Evolutionary conservation across 495 filamentous ascomycete genomes (phyloP), one percentile per base, ranked within the genome.

Genomic region (Lentithecium fluviatile): DNA sequence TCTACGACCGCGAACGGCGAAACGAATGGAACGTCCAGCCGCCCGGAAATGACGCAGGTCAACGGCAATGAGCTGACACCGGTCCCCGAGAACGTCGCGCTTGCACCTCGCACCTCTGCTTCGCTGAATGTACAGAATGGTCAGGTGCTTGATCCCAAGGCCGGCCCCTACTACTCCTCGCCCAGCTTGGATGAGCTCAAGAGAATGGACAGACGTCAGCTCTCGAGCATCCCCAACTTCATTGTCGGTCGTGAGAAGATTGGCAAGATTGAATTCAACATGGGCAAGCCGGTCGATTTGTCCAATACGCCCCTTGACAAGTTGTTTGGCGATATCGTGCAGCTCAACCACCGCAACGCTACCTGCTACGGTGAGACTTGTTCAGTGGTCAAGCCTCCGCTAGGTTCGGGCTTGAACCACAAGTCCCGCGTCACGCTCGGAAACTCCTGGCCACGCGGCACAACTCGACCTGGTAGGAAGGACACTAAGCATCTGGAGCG

Each of bases 331-430:
- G 80, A 77, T 8, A 86, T 96, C 69, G 88, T 96, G 36, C 75
- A 85, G 21, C 79, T 98, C 49, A 78, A 78, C 10, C 77, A 85
- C 49, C 87, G 94, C 17, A 84, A 84, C 29, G 86, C 89, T 45
- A 95, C 93, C 2, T 91, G 97, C 17, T 98, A 97, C 68, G 84
- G 88, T 8, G 83, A 88, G 36, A 76, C 29, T 7, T 45, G 40
- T 45, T 40, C 45, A 32, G 75, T 78, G 0, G 81, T 83, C 64
- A 97, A 97, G 76, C 89, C 94, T 19, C 77, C 85, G 2, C 78
- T 82, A 52, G 95, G 95, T 47, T 88, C 89, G 67, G 92, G 90
- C 6, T 79, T 98, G 59, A 98, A 98, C 66, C 88, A 96, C 4
- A 92, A 91, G 1, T 89, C 94, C 0, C 83, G 84, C 6, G 88